Evolutionary conservation across 352 stramenopile species (phyloP).

Genomic region (Phytophthora ohioensis): DNA sequence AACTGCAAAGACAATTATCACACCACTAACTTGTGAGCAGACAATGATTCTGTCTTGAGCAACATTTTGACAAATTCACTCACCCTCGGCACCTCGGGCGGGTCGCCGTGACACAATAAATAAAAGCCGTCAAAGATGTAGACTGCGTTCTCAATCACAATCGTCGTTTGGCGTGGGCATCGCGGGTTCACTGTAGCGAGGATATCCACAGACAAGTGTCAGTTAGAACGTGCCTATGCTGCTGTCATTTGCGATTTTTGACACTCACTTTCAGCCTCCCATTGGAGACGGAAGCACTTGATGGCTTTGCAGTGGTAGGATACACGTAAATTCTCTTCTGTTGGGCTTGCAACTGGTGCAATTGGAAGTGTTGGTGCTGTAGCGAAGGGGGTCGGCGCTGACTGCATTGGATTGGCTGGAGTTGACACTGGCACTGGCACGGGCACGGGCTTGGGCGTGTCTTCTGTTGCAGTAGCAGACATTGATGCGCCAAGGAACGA

Average conservation of each 20-base stretch:
- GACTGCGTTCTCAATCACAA: constrained; percentile 64
- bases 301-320: constrained; percentile 68
- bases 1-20: constrained; percentile 54
- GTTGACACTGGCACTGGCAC: constrained; percentile 3
- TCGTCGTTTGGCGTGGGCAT: constrained; percentile 73
- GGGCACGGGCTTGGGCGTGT: constrained; percentile 5
- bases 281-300: constrained; percentile 81
- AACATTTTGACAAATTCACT: neutral
- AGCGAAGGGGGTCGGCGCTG: constrained; percentile 8
- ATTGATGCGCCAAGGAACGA: constrained; percentile 37
- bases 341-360: constrained; percentile 12
- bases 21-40: too few relatives aligned
- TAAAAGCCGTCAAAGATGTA: constrained; percentile 91
- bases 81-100: constrained; percentile 68
- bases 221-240: neutral
- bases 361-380: constrained; percentile 11
- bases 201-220: neutral
- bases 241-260: neutral
- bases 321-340: constrained; percentile 65
- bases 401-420: constrained; percentile 2
- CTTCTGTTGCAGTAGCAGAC: constrained; percentile 1
- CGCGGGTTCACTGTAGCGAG: constrained; percentile 75
- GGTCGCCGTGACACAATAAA: constrained; percentile 75
- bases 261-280: constrained; percentile 78
- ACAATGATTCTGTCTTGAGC: neutral